Evolutionary conservation across 1,139 yeast genomes (phyloP), one percentile per base, ranked within the genome.

Genomic region (Magnusiomyces ingens): DNA sequence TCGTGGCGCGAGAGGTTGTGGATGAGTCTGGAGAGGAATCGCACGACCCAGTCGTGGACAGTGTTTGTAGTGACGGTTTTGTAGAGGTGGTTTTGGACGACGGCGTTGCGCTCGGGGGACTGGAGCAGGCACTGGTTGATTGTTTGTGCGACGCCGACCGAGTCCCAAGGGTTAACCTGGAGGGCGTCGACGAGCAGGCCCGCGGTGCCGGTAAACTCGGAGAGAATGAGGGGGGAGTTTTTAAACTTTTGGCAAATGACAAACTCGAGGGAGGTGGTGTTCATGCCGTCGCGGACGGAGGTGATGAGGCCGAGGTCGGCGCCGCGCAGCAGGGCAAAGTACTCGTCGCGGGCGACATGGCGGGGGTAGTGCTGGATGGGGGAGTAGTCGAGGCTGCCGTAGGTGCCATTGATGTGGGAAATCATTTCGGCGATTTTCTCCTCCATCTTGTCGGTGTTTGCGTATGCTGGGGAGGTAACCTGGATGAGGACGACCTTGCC

Each of bases 121-220:
- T 22, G 69, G 67, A 10, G 80, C 62, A 93, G 75, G 51, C 91
- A 80, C 54, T 79, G 81, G 66, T 90, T 76, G 52, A 94, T 85
- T 5, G 94, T 80, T 62, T 82, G 85, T 0, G 99, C 94, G 41
- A 91, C 93, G 3, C 95, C 96, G 32, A 88, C 93, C 0, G 94
- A 77, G 70, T 93, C 58, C 58, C 58, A 55, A 5, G 99, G 99
- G 63, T 93, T 94, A 41, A 93, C 95, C 60, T 86, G 80, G 49
- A 87, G 77, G 1, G 96, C 89, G 58, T 88, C 95, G 49, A 77
- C 77, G 54, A 93, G 72, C 1, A 87, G 84, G 2, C 91, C 79
- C 0, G 96, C 86, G 2, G 95, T 84, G 51, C 99, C 99, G 47
- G 96, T 86, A 65, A 93, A 93, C 71, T 93, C 99, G 26, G 96